Evolutionary conservation across 495 filamentous ascomycete genomes (phyloP), one percentile per base, ranked within the genome.

Genomic region (Aspergillus mulundensis): DNA sequence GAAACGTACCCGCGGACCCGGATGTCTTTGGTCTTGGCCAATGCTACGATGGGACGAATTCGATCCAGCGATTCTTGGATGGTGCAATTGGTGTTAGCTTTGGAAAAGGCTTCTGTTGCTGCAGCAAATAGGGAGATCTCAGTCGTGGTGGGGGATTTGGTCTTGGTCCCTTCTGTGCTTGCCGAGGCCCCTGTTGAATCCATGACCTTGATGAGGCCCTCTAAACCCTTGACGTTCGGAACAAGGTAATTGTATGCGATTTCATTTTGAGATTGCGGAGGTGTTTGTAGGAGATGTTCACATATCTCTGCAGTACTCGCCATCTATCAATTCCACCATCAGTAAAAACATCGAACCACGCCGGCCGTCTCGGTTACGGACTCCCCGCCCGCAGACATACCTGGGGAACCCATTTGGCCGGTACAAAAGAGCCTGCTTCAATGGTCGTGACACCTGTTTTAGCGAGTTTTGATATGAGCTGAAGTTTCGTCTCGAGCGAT

Each of bases 391-490:
- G 16, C 16, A 20, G 32, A 39, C 72, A 58, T 68, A 94, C 91
- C 81, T 96, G 95, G 24, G 94, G 94, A 19, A 97, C 91, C 94
- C 94, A 97, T 88, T 96, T 97, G 7, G 91, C 92, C 48, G 88
- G 81, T 7, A 97, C 93, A 69, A 98, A 98, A 3, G 90, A 91
- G 2, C 94, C 94, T 20, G 94, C 94, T 70, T 98, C 94, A 59
- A 98, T 96, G 42, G 87, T 88, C 4, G 79, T 81, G 19, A 98
- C 75, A 0, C 94, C 94, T 0, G 93, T 94, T 62, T 82, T 83
- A n/a, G 91, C 88, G 40, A 98, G 75, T 53, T 82, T 78, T 59
- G 85, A 76, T 47, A 97, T 87, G 53, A 97, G 71, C 57, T 95
- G 84, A 34, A 97, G 80, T 71, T 97, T 98, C 3, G 88, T 96